Conservation (phyloP, 108 stramenopile species). For the Ochromonas danica region DNA sequence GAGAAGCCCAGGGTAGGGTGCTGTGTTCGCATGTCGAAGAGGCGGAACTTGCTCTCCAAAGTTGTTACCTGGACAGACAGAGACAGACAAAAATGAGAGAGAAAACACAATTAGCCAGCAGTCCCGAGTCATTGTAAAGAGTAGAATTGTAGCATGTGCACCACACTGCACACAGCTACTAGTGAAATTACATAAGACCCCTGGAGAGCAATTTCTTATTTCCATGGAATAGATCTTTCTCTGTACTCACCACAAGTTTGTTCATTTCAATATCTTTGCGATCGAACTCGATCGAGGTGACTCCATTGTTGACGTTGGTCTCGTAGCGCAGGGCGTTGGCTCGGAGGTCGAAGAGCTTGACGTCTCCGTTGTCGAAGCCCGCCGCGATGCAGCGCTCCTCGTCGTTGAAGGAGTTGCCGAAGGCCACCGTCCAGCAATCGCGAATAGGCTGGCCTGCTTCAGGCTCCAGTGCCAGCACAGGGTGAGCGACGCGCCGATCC, state of each 20-base stretch:
- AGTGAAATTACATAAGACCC: too few relatives aligned
- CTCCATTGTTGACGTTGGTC: constrained; percentile 75
- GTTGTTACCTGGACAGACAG: constrained; percentile 59
- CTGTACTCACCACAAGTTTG: constrained; percentile 58
- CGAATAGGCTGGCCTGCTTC: constrained; percentile 63
- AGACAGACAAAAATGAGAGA: not conserved
- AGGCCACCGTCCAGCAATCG: constrained; percentile 82
- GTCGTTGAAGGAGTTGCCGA: constrained; percentile 74
- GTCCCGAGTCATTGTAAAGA: too few relatives aligned
- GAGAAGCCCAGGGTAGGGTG: constrained; percentile 73
- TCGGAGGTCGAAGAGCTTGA: constrained; percentile 74
- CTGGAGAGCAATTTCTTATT: too few relatives aligned
- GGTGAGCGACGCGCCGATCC: constrained; percentile 67
- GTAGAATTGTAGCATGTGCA: too few relatives aligned
- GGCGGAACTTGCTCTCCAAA: constrained; percentile 74
- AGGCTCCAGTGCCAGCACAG: constrained; percentile 69
- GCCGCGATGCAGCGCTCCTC: constrained; percentile 73
- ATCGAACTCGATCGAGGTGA: constrained; percentile 77
- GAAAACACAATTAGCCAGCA: too few relatives aligned
- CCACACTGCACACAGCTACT: too few relatives aligned
- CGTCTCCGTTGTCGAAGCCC: constrained; percentile 85
- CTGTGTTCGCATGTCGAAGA: constrained; percentile 73
- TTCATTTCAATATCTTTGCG: constrained; percentile 84
- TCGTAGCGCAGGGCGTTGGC: constrained; percentile 69
- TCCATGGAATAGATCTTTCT: too few relatives aligned